These are phyloP conservation scores for Sugiyamaella pinicola DNA, from an alignment of 1,139 yeast species.

Conservation along the genomic window DNA sequence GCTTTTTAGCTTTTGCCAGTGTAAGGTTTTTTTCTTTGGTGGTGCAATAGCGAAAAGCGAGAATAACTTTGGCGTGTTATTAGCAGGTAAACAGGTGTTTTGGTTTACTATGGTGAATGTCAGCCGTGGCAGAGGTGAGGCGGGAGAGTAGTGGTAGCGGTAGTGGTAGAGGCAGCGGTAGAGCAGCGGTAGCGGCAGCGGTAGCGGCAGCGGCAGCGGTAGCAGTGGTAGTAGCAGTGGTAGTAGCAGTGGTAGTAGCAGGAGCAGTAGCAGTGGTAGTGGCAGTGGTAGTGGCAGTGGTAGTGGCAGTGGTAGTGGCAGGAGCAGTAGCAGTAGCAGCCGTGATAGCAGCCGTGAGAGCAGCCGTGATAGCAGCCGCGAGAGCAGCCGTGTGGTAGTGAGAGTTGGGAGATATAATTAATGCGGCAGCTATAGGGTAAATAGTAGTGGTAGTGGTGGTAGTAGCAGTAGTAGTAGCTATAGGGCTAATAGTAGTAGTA, in stretches of 20 bases:
- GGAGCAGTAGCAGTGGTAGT: background rate
- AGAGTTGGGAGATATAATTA: no score
- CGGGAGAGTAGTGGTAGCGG: background rate
- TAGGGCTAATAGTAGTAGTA: no score
- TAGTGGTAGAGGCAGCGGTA: background rate
- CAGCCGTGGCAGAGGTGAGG: background rate
- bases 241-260: background rate
- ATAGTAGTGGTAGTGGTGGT: no score
- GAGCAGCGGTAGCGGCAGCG: background rate
- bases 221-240: background rate
- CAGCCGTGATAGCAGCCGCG: background rate
- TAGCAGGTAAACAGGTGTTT: background rate
- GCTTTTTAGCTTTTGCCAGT: background rate
- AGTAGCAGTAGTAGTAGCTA: no score
- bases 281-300: background rate
- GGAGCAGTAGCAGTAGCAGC: background rate
- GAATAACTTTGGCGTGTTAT: background rate
- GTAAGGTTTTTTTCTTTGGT: no score
- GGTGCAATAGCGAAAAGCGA: background rate
- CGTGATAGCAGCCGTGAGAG: background rate
- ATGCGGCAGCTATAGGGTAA: no score
- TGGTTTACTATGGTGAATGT: background rate
- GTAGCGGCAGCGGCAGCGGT: background rate
- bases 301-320: background rate
- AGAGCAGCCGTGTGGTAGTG: no score